Base-by-base conservation (phyloP, 352 stramenopile species). In the Plasmopara muralis region DNA sequence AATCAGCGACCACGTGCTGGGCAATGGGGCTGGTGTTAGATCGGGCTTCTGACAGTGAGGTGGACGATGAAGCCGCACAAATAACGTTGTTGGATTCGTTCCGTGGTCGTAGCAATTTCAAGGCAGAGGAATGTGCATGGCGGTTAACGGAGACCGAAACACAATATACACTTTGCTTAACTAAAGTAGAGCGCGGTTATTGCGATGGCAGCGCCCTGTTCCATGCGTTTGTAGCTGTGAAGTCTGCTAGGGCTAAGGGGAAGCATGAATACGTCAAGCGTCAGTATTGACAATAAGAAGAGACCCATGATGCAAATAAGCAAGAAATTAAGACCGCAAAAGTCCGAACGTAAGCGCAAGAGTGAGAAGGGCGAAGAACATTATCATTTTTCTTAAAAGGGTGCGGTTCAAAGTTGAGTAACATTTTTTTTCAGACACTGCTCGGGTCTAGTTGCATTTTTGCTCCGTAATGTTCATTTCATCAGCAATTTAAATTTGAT, bases 171-270 rank as follows among this genome's bases (percentile, higher is more conserved):
- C 67, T 99, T 29, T 85, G 96, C 60, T 74, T 99, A 1, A 94
- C 87, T 37, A 98, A 98, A 76, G 95, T 99, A 35, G 91, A 99
- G 75, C 80, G 95, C 47, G 95, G 96, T 49, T 74, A 99, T 35
- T 96, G 87, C 50, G 83, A 93, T 29, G 96, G 96, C 37, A 96
- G 98, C 66, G 93, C 99, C 39, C 80, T 99, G 55, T 99, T 98
- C 72, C 96, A 99, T 77, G 89, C 91, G 18, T 98, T 91, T 70
- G 77, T n/a, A 70, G 50, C 83, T 0, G 83, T 91, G 50, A 83
- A 95, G 45, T 63, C 77, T n/a, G 78, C 79, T 10, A 77, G 82
- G 62, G 72, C 75, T 6, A 92, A 94, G 67, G 79, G 75, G 5
- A 89, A 88, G 64, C 76, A 82, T 38, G 83, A 93, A 46, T 60